Evolutionary conservation across 2,329 filamentous ascomycete genomes (phyloP).

Genomic region (Calonectria pseudoreteaudii): DNA sequence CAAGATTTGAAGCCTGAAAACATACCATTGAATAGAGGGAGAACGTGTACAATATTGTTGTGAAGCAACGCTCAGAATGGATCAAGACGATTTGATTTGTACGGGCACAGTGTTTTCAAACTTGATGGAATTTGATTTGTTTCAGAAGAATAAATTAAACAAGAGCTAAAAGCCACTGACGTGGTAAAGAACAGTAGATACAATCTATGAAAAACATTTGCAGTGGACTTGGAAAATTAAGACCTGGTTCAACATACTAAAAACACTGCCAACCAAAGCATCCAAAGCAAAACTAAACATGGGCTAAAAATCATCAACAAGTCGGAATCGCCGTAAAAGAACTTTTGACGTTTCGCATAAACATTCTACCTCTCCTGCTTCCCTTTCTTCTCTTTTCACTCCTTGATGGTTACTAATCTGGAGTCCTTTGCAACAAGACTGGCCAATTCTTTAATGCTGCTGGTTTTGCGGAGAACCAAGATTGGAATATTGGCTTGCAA

Average conservation of each 20-base stretch:
- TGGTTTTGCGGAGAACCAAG: constrained; percentile 35
- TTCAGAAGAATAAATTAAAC: neutral
- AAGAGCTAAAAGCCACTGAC: neutral
- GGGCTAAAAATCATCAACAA: neutral
- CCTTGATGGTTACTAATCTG: constrained; percentile 31
- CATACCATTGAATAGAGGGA: neutral
- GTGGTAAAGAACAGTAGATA: neutral
- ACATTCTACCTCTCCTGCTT: neutral
- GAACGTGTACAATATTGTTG: neutral
- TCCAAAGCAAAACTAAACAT: neutral
- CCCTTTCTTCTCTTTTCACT: constrained; percentile 5
- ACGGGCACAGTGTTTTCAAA: no score
- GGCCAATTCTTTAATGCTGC: constrained; percentile 37
- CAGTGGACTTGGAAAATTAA: no score
- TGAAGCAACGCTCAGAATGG: no score
- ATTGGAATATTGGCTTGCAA: constrained; percentile 39
- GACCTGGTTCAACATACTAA: no score
- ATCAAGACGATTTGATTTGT: no score
- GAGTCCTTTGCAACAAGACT: constrained; percentile 36
- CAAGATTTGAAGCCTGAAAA: neutral
- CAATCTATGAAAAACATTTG: neutral
- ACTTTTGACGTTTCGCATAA: neutral
- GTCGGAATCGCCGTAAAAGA: neutral
- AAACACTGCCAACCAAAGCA: neutral
- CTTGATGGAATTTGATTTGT: neutral